These are phyloP conservation scores for Daldinia bambusicola DNA, from an alignment of 495 filamentous ascomycete genomes.

Conservation along the genomic window DNA sequence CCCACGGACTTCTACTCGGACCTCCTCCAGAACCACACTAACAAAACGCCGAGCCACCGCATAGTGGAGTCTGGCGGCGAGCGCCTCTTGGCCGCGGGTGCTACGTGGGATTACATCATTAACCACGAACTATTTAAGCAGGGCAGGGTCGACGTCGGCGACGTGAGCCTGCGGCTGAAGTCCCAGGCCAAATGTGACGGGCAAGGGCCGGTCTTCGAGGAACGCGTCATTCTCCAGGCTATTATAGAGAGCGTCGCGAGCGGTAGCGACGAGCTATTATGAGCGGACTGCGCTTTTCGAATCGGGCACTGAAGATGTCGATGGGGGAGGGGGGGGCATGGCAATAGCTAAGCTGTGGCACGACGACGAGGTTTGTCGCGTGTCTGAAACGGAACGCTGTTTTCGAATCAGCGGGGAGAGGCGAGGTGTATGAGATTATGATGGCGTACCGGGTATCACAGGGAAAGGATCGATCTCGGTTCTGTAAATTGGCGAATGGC, in stretches of 20 bases:
- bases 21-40: slow-evolving; percentile 63
- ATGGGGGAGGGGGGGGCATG: no score
- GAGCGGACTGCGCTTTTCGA: slow-evolving; percentile 35
- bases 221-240: slow-evolving; percentile 74
- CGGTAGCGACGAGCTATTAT: slow-evolving; percentile 80
- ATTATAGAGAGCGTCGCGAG: slow-evolving; percentile 81
- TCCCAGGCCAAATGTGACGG: slow-evolving; percentile 86
- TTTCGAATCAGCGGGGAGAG: neutral
- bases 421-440: neutral
- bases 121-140: slow-evolving; percentile 79
- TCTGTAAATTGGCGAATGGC: slow-evolving; percentile 9
- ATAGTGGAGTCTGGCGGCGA: slow-evolving; percentile 79
- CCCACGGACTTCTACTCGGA: slow-evolving; percentile 75
- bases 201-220: slow-evolving; percentile 88
- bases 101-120: slow-evolving; percentile 93
- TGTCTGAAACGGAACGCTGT: neutral
- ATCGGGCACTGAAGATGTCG: neutral
- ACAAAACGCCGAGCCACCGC: slow-evolving; percentile 73
- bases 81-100: slow-evolving; percentile 78
- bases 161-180: slow-evolving; percentile 80
- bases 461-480: neutral
- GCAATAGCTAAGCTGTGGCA: no score
- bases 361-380: no score
- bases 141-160: slow-evolving; percentile 84
- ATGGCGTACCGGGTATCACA: neutral